Percentiles rank a stretch among this genome's conserved stretches.
phyloP scores from a whole-genome alignment of 768 basidiomycete genomes.

The Tulasnella sp. region DNA sequence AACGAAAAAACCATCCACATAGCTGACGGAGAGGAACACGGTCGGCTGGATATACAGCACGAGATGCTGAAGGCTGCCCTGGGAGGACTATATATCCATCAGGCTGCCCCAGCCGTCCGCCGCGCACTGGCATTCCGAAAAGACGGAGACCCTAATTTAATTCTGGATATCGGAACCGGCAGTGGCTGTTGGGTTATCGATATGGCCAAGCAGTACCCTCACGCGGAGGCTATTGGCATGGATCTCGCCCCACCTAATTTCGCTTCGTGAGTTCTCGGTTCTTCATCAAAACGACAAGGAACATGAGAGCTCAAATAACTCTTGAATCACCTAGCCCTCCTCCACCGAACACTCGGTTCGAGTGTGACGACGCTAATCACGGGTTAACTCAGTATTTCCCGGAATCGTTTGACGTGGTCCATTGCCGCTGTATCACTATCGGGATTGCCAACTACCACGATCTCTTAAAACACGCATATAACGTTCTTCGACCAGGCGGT shows the following conservation, averaged over 20 bases:
- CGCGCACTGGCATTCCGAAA: not conserved
- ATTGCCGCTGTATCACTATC: not conserved
- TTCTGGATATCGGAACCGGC: conserved; percentile 10
- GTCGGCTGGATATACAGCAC: not conserved
- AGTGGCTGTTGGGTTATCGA: conserved; percentile 8
- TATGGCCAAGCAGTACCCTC: not conserved
- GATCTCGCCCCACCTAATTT: not conserved
- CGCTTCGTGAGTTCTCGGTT: not conserved
- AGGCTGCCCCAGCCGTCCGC: not conserved
- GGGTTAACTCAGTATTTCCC: not conserved
- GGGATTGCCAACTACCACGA: conserved; percentile 4
- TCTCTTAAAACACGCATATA: not conserved
- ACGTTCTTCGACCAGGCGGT: conserved; percentile 3
- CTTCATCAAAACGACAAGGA: not conserved
- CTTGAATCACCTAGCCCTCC: not conserved
- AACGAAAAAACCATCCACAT: not conserved
- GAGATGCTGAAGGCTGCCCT: not conserved
- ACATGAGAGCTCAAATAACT: not conserved
- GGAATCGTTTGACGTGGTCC: conserved; percentile 11
- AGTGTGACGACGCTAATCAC: conserved; percentile 8
- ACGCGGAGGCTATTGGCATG: conserved; percentile 3
- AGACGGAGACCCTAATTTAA: not conserved
- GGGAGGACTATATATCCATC: not conserved
- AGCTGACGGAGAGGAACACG: conserved; percentile 5
- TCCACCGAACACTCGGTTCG: conserved; percentile 1